Percentiles rank a stretch among this genome's conserved stretches.
These are phyloP conservation scores for Alternaria burnsii DNA, from an alignment of 2,329 filamentous ascomycete genomes.

Conservation along the genomic window DNA sequence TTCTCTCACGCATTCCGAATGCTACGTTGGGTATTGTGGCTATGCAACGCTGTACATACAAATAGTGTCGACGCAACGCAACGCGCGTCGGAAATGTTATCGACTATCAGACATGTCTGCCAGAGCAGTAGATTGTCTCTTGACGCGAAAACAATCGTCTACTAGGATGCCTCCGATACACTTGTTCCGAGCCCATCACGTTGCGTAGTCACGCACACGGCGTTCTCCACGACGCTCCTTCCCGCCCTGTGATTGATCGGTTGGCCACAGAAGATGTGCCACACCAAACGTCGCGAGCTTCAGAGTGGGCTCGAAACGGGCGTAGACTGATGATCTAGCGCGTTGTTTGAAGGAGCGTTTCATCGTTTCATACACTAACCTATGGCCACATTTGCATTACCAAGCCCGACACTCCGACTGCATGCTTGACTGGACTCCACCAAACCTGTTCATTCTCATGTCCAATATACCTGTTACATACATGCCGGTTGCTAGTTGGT, in stretches of 20 bases:
- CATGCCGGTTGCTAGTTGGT: not conserved
- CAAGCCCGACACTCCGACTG: not conserved
- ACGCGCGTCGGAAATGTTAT: conserved; percentile 37
- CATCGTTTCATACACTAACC: conserved; percentile 4
- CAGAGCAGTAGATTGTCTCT: conserved; percentile 5
- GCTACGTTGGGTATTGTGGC: conserved; percentile 22
- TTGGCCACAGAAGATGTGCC: conserved; percentile 22
- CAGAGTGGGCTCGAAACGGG: not conserved
- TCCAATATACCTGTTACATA: conserved; percentile 2
- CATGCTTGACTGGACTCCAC: not conserved
- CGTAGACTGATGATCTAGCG: conserved; percentile 3
- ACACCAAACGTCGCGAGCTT: conserved; percentile 21
- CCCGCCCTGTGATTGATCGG: conserved; percentile 32
- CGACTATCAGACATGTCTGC: conserved; percentile 7
- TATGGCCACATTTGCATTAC: not conserved
- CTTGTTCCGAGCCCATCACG: conserved; percentile 26
- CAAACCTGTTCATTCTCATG: not conserved
- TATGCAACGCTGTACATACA: conserved; percentile 21
- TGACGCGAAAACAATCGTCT: conserved; percentile 7
- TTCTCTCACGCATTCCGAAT: conserved; percentile 14
- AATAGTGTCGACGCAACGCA: conserved; percentile 26
- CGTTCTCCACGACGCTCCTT: conserved; percentile 20
- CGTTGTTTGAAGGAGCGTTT: conserved; percentile 2
- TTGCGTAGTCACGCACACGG: conserved; percentile 37
- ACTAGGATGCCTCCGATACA: conserved; percentile 22